Conservation (phyloP, 768 basidiomycete species). For the Cystobasidium ongulense region DNA sequence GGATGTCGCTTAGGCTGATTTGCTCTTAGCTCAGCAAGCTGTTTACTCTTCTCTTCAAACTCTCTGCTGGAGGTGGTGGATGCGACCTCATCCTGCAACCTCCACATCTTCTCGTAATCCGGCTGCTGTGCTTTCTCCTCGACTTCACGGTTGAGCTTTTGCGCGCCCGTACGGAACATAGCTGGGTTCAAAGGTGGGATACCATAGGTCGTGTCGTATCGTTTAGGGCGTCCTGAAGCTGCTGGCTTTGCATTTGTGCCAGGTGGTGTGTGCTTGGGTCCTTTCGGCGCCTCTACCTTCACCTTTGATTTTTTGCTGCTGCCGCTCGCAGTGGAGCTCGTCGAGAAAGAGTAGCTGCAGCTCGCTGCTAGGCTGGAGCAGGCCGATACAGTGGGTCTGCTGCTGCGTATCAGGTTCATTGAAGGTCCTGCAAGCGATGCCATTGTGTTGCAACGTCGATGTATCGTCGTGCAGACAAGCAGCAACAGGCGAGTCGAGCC, state of each 20-base stretch:
- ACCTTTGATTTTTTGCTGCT: constrained; percentile 8
- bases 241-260: constrained; percentile 26
- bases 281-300: not conserved
- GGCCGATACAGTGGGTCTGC: not conserved
- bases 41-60: not conserved
- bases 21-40: constrained; percentile 15
- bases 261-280: constrained; percentile 13
- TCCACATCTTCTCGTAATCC: constrained; percentile 20
- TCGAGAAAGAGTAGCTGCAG: not conserved
- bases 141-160: not conserved
- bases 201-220: constrained; percentile 38
- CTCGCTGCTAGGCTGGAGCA: not conserved
- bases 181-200: not conserved
- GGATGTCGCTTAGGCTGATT: constrained; percentile 36
- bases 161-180: not conserved
- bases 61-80: not conserved
- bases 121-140: constrained; percentile 17
- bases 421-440: not conserved
- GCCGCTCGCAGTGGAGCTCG: not conserved
- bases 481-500: no score
- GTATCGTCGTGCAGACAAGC: no score
- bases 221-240: constrained; percentile 36
- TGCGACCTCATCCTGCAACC: not conserved
- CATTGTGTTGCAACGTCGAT: not conserved
- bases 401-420: not conserved